phyloP scores from a whole-genome alignment of 805 yeast species.

The Metschnikowia matae region DNA sequence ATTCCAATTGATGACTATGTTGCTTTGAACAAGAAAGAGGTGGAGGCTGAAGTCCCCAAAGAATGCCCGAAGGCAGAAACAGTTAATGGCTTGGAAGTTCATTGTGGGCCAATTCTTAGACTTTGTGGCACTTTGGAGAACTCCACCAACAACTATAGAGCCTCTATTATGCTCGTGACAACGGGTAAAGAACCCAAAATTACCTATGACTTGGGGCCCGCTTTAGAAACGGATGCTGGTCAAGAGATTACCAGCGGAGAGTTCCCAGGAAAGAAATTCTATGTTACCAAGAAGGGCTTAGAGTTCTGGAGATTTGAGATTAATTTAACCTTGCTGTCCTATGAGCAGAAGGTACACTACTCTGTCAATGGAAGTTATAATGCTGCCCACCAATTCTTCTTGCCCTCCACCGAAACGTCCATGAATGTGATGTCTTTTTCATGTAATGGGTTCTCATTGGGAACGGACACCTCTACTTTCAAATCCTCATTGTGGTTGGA shows the following conservation, averaged over 20 bases:
- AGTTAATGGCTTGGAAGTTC: constrained; percentile 39
- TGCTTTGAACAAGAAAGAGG: constrained; percentile 21
- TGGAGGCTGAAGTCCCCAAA: constrained; percentile 24
- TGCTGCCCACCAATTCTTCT: constrained; percentile 44
- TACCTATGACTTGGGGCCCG: constrained; percentile 37
- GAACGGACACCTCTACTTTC: constrained; percentile 61
- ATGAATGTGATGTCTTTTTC: constrained; percentile 84
- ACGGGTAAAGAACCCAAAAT: constrained; percentile 38
- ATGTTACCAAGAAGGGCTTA: constrained; percentile 41
- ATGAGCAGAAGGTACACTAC: constrained; percentile 65
- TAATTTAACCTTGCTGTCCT: constrained; percentile 41
- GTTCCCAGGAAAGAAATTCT: constrained; percentile 45
- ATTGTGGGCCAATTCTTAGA: constrained; percentile 77
- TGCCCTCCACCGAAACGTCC: constrained; percentile 61
- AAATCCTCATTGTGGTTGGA: constrained; percentile 84
- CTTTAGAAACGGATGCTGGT: constrained; percentile 12
- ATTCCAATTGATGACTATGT: constrained; percentile 29
- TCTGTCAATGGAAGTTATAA: constrained; percentile 41
- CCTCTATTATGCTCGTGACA: constrained; percentile 61
- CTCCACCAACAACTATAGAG: constrained; percentile 53
- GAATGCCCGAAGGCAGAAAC: constrained; percentile 26
- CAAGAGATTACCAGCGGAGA: constrained; percentile 30
- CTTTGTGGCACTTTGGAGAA: constrained; percentile 60
- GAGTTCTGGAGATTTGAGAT: constrained; percentile 67
- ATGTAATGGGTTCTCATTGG: constrained; percentile 85